These are phyloP conservation scores for Aspergillus ellipticus DNA, from an alignment of 495 filamentous ascomycete genomes.

Conservation along the genomic window DNA sequence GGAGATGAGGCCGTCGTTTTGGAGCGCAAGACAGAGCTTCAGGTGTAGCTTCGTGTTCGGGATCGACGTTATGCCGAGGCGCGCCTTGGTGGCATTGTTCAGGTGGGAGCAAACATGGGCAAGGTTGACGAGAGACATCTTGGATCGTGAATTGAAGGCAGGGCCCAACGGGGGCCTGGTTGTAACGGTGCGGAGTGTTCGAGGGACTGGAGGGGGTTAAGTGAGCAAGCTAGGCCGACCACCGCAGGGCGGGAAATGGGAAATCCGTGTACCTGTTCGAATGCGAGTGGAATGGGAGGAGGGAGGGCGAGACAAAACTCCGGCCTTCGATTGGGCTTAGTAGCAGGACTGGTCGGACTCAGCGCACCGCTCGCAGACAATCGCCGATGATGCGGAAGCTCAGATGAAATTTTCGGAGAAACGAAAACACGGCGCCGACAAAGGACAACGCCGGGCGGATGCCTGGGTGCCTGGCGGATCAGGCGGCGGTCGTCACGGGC, in stretches of 20 bases:
- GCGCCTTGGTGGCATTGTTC: conserved; percentile 85
- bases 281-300: background rate
- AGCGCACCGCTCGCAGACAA: background rate
- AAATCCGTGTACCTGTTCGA: background rate
- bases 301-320: background rate
- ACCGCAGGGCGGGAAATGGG: background rate
- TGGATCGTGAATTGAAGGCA: conserved; percentile 24
- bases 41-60: conserved; percentile 80
- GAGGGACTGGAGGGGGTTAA: background rate
- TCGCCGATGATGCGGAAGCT: conserved; percentile 20
- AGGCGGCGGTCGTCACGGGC: background rate
- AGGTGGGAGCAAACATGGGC: conserved; percentile 85
- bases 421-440: conserved; percentile 19
- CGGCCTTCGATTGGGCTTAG: background rate
- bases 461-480: conserved; percentile 4
- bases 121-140: conserved; percentile 84
- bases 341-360: background rate
- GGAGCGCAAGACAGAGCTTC: conserved; percentile 68
- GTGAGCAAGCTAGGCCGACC: background rate
- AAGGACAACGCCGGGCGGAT: background rate
- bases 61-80: conserved; percentile 82
- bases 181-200: conserved; percentile 7
- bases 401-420: conserved; percentile 47
- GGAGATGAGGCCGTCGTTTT: conserved; percentile 76
- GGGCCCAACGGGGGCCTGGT: conserved; percentile 18